Base-by-base conservation (phyloP, 2,329 filamentous ascomycete genomes). In the Clarireedia paspali region DNA sequence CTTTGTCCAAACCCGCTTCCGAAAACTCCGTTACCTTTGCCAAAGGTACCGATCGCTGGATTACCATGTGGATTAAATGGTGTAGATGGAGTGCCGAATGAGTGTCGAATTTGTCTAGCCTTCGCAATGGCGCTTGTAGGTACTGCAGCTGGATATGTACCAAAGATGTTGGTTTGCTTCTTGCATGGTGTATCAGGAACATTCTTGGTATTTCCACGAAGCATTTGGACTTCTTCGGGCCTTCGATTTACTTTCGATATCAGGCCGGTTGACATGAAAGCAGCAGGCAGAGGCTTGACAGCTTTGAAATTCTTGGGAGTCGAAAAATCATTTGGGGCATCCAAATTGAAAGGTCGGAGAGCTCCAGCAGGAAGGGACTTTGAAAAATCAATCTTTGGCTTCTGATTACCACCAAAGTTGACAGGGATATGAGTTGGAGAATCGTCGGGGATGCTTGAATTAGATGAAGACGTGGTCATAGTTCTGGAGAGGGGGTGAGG, bases 181-280 rank as follows among this genome's bases (percentile, higher is more conserved):
- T 97, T 99, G 73, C 94, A 97, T 1, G 94, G 94, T 1, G 94
- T 99, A 68, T 97, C 94, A 0, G 94, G 92, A 77, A 95, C 91
- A 30, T 81, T 79, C 67, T 86, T 84, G 71, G 78, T 79, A 27
- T 73, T 73, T 24, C 74, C 75, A 39, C 75, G 71, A 53, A 70
- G 72, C 62, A 74, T 72, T 67, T 75, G 72, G 61, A 70, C 80
- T 51, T 89, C 81, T 63, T 96, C 89, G 0, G 85, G 81, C 69
- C 89, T 85, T 56, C 89, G 85, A 67, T 94, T 95, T 71, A 95
- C 89, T 74, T 99, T 99, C 10, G 94, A 96, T 53, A 99, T 87
- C 27, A 99, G 76, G 1, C 92, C 91, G 0, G 94, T 97, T 1
- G 94, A 97, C 77, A 90, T 91, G 72, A 96, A 96, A 6, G 91